Base-by-base conservation (phyloP, 1,139 yeast genomes). In the Candida neerlandica region DNA sequence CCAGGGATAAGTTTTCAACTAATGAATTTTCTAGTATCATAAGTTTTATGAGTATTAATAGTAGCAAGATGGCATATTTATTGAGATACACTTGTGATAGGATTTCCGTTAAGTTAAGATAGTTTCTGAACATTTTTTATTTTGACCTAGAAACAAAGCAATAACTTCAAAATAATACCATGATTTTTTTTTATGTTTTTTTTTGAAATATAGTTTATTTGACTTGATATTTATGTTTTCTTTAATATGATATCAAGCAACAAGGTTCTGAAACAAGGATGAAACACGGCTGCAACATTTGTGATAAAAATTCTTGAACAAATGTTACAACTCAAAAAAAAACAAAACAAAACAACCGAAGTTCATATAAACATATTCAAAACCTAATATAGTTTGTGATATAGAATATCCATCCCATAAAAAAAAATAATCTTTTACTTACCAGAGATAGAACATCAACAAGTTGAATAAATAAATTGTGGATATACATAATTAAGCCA, bases 31-130 rank as follows among this genome's bases (percentile, higher is more conserved):
- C 68, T 58, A 85, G 83, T 1, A 85, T 57, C 3, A 69, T 56
- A 1, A 86, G 52, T 55, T 85, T 85, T 5, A 84, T 43, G 1
- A 80, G 62, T 4, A 84, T 65, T 2, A 85, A 59, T 0, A 74
- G 51, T 5, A 80, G 48, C 1, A 77, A 58, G 1, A 85, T 55
- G 0, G 88, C 74, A 59, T 77, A 80, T 55, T 76, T 76, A 61
- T 85, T 85, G 21, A 85, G 59, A 78, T 86, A 83, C 5, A 78
- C 62, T 58, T 86, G 91, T 2, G 85, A 71, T 7, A 84, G 56
- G 42, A 76, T 60, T 54, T 85, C 90, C 16, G 65, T 47, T 16
- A 67, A 56, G 44, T 62, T 62, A 43, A 73, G 62, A 49, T 64
- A 71, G 41, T 67, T 62, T 35, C 57, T 50, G 15, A 43, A 16